These are phyloP conservation scores for Mycena metata DNA, from an alignment of 768 basidiomycete genomes.

Conservation along the genomic window DNA sequence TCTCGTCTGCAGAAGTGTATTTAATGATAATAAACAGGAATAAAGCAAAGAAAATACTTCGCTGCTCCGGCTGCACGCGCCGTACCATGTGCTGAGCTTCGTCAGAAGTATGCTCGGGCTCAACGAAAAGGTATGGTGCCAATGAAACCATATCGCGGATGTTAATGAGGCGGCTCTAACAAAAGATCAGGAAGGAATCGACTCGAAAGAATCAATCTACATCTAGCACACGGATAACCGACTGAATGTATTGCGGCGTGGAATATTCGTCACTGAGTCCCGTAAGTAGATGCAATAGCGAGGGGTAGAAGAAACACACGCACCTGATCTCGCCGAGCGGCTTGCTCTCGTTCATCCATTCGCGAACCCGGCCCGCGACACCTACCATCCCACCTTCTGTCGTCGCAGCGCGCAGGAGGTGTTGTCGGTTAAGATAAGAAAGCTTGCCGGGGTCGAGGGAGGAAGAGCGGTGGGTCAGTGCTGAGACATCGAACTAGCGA, in stretches of 20 bases:
- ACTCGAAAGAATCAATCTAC: conserved; percentile 49
- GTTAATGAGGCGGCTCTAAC: conserved; percentile 76
- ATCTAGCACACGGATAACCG: conserved; percentile 73
- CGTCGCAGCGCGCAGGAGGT: conserved; percentile 72
- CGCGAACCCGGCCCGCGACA: conserved; percentile 67
- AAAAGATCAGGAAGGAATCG: too few relatives aligned
- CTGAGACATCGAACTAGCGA: conserved; percentile 78
- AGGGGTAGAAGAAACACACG: conserved; percentile 26
- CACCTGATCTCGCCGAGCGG: conserved; percentile 73
- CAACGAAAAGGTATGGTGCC: conserved; percentile 84
- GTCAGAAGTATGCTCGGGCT: conserved; percentile 68
- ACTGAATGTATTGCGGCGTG: conserved; percentile 69
- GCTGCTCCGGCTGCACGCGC: conserved; percentile 56
- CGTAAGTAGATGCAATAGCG: conserved; percentile 2
- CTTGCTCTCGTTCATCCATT: conserved; percentile 57
- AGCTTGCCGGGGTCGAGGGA: conserved; percentile 85
- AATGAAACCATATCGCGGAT: conserved; percentile 77
- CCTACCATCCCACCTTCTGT: conserved; percentile 63
- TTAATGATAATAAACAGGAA: background rate
- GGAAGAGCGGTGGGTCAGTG: conserved; percentile 87
- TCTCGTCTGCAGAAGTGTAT: conserved; percentile 43
- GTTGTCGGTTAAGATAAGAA: conserved; percentile 90
- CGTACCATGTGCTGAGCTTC: conserved; percentile 69
- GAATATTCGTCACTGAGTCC: conserved; percentile 58
- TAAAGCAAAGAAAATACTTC: conserved; percentile 55